phyloP scores from a whole-genome alignment of 1,284 basidiomycete species.

The Ganoderma lingzhi region DNA sequence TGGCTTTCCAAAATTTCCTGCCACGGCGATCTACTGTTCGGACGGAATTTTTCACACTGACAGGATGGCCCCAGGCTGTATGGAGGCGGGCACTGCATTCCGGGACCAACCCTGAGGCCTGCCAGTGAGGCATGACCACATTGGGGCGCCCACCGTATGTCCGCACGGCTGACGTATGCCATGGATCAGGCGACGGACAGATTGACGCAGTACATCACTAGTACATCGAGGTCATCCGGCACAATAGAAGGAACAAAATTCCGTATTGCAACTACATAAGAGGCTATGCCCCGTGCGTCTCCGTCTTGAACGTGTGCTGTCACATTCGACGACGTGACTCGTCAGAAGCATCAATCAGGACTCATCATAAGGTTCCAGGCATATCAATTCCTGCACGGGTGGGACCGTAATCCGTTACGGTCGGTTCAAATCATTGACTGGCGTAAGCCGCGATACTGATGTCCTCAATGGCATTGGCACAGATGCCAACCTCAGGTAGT shows the following conservation, averaged over 20 bases:
- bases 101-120: not conserved
- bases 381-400: slow-evolving; percentile 25
- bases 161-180: not conserved
- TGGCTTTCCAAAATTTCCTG: not conserved
- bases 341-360: not conserved
- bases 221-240: slow-evolving; percentile 45
- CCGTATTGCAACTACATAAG: slow-evolving; percentile 47
- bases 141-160: not conserved
- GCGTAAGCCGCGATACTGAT: not conserved
- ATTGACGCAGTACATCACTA: slow-evolving; percentile 26
- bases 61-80: not conserved
- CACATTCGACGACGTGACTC: not conserved
- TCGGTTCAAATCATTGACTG: not conserved
- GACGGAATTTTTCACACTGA: not conserved
- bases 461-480: slow-evolving; percentile 25
- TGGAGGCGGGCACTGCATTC: not conserved
- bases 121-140: not conserved
- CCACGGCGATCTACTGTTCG: not conserved
- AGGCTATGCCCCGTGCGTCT: slow-evolving; percentile 38
- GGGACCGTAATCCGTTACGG: slow-evolving; percentile 18
- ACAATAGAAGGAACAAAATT: slow-evolving; percentile 42
- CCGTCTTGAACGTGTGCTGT: slow-evolving; percentile 32
- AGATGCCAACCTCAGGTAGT: slow-evolving; percentile 39
- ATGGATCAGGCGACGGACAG: not conserved
- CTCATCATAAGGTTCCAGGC: slow-evolving; percentile 14